These are phyloP conservation scores for Termitomyces sp. DNA, from an alignment of 768 basidiomycete genomes.

Conservation along the genomic window DNA sequence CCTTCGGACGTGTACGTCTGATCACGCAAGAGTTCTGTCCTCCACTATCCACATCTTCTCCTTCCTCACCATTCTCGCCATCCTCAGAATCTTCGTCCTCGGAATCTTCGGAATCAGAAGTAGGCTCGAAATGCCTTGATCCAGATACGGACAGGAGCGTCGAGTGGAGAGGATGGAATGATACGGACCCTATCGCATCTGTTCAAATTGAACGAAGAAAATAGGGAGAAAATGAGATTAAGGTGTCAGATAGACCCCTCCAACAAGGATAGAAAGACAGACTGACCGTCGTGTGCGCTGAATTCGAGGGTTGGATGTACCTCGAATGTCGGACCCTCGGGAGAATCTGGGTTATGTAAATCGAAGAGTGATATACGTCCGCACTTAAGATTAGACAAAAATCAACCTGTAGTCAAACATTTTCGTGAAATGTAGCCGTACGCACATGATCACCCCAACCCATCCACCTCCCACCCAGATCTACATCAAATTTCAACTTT, in stretches of 20 bases:
- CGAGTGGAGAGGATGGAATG: slow-evolving; percentile 64
- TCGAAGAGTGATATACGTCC: slow-evolving; percentile 61
- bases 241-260: too few relatives aligned
- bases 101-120: slow-evolving; percentile 19
- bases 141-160: slow-evolving; percentile 64
- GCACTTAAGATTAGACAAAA: slow-evolving; percentile 26
- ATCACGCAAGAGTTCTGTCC: not conserved
- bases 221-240: not conserved
- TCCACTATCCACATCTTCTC: not conserved
- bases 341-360: slow-evolving; percentile 20
- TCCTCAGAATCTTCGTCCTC: slow-evolving; percentile 1
- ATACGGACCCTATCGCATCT: slow-evolving; percentile 73
- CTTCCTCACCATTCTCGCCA: not conserved
- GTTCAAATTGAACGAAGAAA: not conserved
- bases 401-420: too few relatives aligned
- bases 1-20: not conserved
- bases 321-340: slow-evolving; percentile 8
- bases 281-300: slow-evolving; percentile 52
- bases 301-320: slow-evolving; percentile 30
- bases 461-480: slow-evolving; percentile 58
- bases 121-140: slow-evolving; percentile 59
- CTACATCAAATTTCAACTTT: slow-evolving; percentile 71
- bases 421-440: not conserved
- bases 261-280: too few relatives aligned
- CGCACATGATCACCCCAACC: slow-evolving; percentile 65